A percentile compares a stretch with the other conserved stretches of the same genome.
Evolutionary conservation across 257 asterid species (phyloP).

Genomic region (Prunella vulgaris): DNA sequence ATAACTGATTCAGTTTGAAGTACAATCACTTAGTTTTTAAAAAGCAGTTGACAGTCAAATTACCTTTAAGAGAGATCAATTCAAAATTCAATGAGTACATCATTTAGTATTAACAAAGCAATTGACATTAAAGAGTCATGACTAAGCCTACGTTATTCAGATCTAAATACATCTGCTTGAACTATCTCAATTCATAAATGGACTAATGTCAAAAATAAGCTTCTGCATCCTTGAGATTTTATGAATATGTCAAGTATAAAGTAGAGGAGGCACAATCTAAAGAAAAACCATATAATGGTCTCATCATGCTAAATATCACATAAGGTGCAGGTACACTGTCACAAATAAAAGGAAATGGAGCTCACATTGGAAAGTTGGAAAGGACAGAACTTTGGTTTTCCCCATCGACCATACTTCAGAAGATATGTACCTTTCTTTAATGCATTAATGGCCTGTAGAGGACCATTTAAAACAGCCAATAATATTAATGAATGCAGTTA

Average conservation of each 20-base stretch:
- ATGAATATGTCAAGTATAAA: neutral
- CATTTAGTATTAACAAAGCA: neutral
- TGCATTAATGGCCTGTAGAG: conserved; percentile 59
- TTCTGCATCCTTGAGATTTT: conserved; percentile 5
- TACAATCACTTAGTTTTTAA: neutral
- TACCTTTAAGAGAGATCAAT: neutral
- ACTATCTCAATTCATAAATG: neutral
- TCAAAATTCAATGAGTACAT: neutral
- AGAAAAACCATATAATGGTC: neutral
- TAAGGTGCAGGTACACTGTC: conserved; percentile 7
- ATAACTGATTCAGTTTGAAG: neutral
- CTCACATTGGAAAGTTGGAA: conserved; percentile 63
- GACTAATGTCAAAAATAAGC: neutral
- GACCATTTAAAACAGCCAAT: conserved; percentile 14
- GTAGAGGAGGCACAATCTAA: neutral
- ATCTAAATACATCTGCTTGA: neutral
- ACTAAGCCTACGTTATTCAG: neutral
- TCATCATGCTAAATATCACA: conserved; percentile 5
- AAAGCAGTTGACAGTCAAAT: neutral
- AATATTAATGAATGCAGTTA: conserved; percentile 8
- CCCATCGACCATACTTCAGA: conserved; percentile 69
- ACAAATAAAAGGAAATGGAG: conserved; percentile 13
- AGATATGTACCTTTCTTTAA: conserved; percentile 61
- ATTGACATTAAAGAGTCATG: neutral
- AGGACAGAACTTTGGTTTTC: conserved; percentile 74